Base-by-base conservation (phyloP, 1,284 basidiomycete species). In the Tylopilus sp. region DNA sequence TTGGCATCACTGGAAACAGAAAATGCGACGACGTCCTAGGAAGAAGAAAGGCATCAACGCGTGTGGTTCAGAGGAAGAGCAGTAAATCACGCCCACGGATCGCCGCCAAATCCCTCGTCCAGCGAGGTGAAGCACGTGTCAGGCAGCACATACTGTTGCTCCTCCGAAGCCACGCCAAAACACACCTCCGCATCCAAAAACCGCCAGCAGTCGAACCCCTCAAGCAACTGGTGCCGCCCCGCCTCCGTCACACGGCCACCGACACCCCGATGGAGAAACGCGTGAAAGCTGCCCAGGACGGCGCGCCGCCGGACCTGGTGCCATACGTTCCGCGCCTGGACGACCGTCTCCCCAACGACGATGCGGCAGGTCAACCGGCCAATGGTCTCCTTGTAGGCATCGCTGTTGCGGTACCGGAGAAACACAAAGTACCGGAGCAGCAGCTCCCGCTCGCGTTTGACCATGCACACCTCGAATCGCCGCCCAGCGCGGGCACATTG, bases 1-100 rank as follows among this genome's bases (percentile, higher is more conserved):
- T 77, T 2, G 79, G 78, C 41, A 70, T 69, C 34, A 82, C 66
- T 2, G 80, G 78, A 53, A 82, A 81, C 54, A 82, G 71, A 21
- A 79, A 54, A 56, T 79, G 72, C 24, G 66, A 67, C 26, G 73
- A 74, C 40, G 72, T 69, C 20, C 76, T 77, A 28, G 21, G 21
- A 24, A 6, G 21, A 7, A 26, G 11, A 18, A n/a, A 0, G 3
- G 4, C 0, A 18, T 64, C 50, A 56, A 21, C 18, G 6, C 7
- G 2, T 2, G 2, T 35, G 38, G 0, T 18, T 41, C 30, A 0
- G 10, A n/a, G 14, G 3, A 2, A 15, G 34, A 15, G 20, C 6
- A 28, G 1, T 10, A 14, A 45, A 41, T 7, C 17, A 39, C 43
- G 46, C 66, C n/a, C 46, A 66, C 64, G 57, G 50, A 38, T 66